These are phyloP conservation scores for Neurospora intermedia DNA, from an alignment of 495 filamentous ascomycete species.

Conservation along the genomic window DNA sequence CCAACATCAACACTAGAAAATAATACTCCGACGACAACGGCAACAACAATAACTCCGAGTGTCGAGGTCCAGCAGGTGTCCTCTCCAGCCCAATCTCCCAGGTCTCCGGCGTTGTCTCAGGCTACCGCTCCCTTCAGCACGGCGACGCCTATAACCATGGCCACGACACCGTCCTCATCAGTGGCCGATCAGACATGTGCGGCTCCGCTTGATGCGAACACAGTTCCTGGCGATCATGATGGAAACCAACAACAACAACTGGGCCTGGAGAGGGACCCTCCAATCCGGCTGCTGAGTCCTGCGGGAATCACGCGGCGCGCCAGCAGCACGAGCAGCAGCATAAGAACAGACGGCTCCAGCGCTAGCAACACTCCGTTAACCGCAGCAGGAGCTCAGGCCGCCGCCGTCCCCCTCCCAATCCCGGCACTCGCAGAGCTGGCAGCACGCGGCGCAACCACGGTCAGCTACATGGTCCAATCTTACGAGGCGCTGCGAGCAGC, in stretches of 20 bases:
- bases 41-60: neutral
- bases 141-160: neutral
- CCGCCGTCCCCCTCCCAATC: neutral
- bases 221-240: neutral
- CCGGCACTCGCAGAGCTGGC: neutral
- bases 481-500: constrained; percentile 19
- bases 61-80: neutral
- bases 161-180: neutral
- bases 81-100: neutral
- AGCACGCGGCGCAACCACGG: constrained; percentile 12
- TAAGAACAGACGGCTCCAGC: neutral
- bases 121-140: neutral
- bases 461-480: constrained; percentile 24
- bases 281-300: neutral
- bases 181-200: neutral
- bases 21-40: neutral
- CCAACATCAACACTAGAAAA: neutral
- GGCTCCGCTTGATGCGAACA: neutral
- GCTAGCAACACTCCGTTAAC: neutral
- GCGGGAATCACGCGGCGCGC: neutral
- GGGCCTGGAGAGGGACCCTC: neutral
- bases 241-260: neutral
- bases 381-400: neutral
- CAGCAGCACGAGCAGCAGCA: neutral
- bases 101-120: neutral